Conservation (phyloP, 208 protist genomes). For the Crithidia expoeki region DNA sequence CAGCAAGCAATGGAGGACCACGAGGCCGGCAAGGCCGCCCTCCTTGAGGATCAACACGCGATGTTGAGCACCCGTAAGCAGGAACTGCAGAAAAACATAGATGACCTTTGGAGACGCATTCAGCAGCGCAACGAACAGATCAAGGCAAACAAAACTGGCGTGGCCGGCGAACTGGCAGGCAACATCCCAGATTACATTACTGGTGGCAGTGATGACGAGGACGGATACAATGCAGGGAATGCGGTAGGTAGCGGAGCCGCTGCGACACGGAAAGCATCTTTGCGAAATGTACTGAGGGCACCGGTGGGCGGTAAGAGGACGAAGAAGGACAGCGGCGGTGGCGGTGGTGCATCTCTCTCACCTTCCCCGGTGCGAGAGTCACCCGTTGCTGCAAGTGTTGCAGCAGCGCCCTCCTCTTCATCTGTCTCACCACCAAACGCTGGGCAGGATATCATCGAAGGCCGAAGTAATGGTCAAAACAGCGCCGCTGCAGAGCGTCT, state of each 20-base stretch:
- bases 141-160: slow-evolving; percentile 18
- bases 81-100: slow-evolving; percentile 28
- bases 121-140: slow-evolving; percentile 33
- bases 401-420: too few relatives aligned
- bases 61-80: slow-evolving; percentile 9
- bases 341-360: neutral
- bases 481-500: slow-evolving; percentile 7
- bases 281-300: slow-evolving; percentile 22
- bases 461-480: neutral
- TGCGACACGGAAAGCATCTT: slow-evolving; percentile 4
- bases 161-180: neutral
- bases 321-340: neutral
- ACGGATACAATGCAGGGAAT: neutral
- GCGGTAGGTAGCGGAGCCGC: slow-evolving; percentile 6
- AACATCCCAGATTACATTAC: neutral
- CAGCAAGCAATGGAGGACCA: slow-evolving; percentile 10
- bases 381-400: neutral
- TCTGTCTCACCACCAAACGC: neutral
- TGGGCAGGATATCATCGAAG: too few relatives aligned
- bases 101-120: slow-evolving; percentile 20
- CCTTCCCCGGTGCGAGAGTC: neutral
- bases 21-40: slow-evolving; percentile 16
- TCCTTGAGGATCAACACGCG: slow-evolving; percentile 18
- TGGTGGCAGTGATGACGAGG: neutral
- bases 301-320: slow-evolving; percentile 6